These are phyloP conservation scores for Cutaneotrichosporon mucoides DNA, from an alignment of 1,284 basidiomycete genomes.

Conservation along the genomic window DNA sequence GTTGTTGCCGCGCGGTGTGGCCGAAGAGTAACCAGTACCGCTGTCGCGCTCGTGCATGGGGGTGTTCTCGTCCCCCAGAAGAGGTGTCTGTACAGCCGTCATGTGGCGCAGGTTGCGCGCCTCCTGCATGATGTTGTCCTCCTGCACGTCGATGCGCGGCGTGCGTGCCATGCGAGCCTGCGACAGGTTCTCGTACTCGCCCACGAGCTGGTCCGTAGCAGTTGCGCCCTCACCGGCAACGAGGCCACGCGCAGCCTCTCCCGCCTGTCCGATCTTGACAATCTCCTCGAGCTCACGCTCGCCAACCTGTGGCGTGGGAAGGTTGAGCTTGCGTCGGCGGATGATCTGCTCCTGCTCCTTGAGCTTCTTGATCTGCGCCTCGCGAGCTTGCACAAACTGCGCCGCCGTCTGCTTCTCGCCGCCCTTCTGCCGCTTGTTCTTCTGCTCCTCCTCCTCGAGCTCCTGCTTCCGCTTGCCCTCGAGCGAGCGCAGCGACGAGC, in stretches of 20 bases:
- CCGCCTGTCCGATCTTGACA: conserved; percentile 93
- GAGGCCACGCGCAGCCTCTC: conserved; percentile 79
- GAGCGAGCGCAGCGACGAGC: conserved; percentile 79
- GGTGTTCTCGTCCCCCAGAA: conserved; percentile 95
- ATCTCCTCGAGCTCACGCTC: conserved; percentile 95
- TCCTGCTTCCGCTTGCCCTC: conserved; percentile 80
- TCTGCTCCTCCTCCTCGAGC: conserved; percentile 77
- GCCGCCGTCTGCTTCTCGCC: conserved; percentile 55
- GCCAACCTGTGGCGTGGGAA: conserved; percentile 92
- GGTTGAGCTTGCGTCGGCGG: conserved; percentile 74
- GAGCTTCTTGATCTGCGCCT: conserved; percentile 94
- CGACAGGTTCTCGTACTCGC: conserved; percentile 86
- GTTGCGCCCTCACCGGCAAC: conserved; percentile 56
- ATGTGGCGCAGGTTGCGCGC: conserved; percentile 92
- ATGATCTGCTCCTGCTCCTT: conserved; percentile 96
- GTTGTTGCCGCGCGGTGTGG: conserved; percentile 81
- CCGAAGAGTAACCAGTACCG: conserved; percentile 82
- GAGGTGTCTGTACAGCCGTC: conserved; percentile 84
- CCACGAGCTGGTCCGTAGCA: conserved; percentile 77
- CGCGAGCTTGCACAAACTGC: conserved; percentile 86
- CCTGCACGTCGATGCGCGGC: conserved; percentile 73
- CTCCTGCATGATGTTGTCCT: conserved; percentile 90
- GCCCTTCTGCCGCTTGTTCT: conserved; percentile 68
- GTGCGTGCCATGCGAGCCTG: conserved; percentile 86
- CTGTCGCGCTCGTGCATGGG: conserved; percentile 64